A percentile compares a stretch with the other conserved stretches of the same genome.
phyloP scores from a whole-genome alignment of 495 filamentous ascomycete genomes.

The Podospora sp. region DNA sequence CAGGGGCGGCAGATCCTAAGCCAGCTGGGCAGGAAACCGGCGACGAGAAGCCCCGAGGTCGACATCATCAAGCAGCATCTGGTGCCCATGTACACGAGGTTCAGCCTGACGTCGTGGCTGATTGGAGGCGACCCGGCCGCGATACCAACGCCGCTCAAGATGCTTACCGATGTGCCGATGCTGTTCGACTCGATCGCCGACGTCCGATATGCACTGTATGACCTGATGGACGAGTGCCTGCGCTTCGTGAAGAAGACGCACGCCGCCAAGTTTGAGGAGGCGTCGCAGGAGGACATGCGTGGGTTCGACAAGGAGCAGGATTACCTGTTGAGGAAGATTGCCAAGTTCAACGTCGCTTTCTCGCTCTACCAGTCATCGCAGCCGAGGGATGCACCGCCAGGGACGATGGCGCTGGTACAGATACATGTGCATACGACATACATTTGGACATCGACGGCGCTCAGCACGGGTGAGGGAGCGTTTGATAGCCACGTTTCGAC shows the following conservation, averaged over 20 bases:
- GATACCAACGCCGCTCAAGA: conserved; percentile 36
- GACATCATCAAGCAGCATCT: conserved; percentile 43
- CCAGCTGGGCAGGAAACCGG: conserved; percentile 35
- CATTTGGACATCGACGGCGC: conserved; percentile 43
- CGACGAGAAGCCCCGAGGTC: conserved; percentile 30
- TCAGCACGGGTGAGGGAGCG: conserved; percentile 38
- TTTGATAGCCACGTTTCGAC: conserved; percentile 42
- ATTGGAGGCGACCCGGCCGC: conserved; percentile 34
- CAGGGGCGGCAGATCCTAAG: conserved; percentile 45
- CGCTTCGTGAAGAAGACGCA: conserved; percentile 36
- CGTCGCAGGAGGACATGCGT: conserved; percentile 29
- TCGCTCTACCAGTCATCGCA: conserved; percentile 34
- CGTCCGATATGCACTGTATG: conserved; percentile 38
- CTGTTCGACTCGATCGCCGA: conserved; percentile 36
- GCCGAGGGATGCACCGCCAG: conserved; percentile 26
- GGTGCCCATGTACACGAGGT: conserved; percentile 46
- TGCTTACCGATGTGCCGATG: conserved; percentile 33
- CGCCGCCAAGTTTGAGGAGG: conserved; percentile 28
- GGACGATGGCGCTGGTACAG: conserved; percentile 34
- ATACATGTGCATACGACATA: conserved; percentile 35
- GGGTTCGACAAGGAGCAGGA: conserved; percentile 36
- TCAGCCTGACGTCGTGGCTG: conserved; percentile 45
- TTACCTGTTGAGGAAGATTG: conserved; percentile 32
- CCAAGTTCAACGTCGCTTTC: conserved; percentile 40
- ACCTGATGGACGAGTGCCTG: conserved; percentile 40